phyloP scores from a whole-genome alignment of 2,329 filamentous ascomycete species.

The Colletotrichum graminicola region DNA sequence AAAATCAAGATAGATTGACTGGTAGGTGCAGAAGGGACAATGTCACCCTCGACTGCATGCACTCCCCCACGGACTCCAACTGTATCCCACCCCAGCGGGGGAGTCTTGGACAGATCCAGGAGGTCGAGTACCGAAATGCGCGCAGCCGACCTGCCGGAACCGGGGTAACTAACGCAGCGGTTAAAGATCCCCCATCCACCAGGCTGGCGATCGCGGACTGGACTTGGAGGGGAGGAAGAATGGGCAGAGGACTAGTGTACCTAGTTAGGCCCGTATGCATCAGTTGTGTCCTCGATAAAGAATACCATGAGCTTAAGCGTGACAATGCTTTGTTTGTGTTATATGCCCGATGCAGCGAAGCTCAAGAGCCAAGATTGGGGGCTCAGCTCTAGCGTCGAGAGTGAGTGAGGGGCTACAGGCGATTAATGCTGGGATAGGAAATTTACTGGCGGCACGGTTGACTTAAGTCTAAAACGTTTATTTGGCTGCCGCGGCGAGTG shows the following conservation, averaged over 20 bases:
- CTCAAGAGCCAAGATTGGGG: not conserved
- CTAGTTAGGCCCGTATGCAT: not conserved
- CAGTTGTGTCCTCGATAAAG: slow-evolving; percentile 1
- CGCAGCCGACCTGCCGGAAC: slow-evolving; percentile 37
- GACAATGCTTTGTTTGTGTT: not conserved
- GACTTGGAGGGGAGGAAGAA: not conserved
- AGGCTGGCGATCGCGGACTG: slow-evolving; percentile 7
- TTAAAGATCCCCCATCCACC: slow-evolving; percentile 11
- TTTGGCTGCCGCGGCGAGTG: not conserved
- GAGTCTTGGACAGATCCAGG: slow-evolving; percentile 27
- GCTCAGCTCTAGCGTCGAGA: not conserved
- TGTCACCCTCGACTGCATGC: slow-evolving; percentile 8
- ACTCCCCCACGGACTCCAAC: not conserved
- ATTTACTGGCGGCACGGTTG: not conserved
- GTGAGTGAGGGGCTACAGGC: not conserved
- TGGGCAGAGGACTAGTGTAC: not conserved
- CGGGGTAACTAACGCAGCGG: slow-evolving; percentile 40
- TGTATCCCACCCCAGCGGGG: slow-evolving; percentile 7
- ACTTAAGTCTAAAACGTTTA: slow-evolving; percentile 17
- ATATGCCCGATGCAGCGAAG: not conserved
- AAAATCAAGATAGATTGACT: not conserved
- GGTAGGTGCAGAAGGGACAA: slow-evolving; percentile 3
- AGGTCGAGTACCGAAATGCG: slow-evolving; percentile 38
- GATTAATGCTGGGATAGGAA: not conserved
- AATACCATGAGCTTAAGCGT: not conserved